phyloP scores from a whole-genome alignment of 495 filamentous ascomycete species.

The Aspergillus funiculosus region DNA sequence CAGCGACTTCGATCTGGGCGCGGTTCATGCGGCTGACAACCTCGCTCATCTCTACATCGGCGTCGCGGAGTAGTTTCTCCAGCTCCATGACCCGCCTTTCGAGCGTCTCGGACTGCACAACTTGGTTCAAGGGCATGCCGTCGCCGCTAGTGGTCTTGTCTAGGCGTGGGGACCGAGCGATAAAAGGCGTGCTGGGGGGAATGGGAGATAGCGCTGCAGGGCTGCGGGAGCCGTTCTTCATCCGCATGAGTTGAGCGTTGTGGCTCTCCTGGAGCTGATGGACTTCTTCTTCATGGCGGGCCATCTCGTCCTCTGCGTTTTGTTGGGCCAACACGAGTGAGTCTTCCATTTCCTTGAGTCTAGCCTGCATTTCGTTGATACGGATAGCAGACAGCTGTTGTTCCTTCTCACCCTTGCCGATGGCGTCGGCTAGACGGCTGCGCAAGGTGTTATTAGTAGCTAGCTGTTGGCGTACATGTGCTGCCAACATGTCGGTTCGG shows the following conservation, averaged over 20 bases:
- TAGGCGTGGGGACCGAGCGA: constrained; percentile 49
- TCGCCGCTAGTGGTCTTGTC: constrained; percentile 53
- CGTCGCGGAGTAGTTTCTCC: constrained; percentile 72
- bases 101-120: constrained; percentile 62
- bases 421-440: constrained; percentile 74
- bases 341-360: constrained; percentile 77
- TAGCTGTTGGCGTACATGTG: constrained; percentile 71
- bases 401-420: constrained; percentile 78
- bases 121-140: constrained; percentile 53
- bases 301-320: constrained; percentile 74
- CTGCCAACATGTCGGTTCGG: constrained; percentile 69
- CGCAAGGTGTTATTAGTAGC: constrained; percentile 68
- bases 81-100: constrained; percentile 73
- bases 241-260: constrained; percentile 67
- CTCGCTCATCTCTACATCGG: constrained; percentile 91
- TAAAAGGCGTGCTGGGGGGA: constrained; percentile 60
- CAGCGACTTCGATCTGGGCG: constrained; percentile 89
- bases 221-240: constrained; percentile 53
- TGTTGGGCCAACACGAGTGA: constrained; percentile 77
- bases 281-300: constrained; percentile 81
- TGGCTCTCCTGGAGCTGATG: constrained; percentile 68
- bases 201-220: constrained; percentile 37
- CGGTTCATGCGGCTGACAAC: constrained; percentile 88
- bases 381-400: constrained; percentile 70
- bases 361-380: constrained; percentile 76